Base-by-base conservation (phyloP, 495 filamentous ascomycete genomes). In the Aspergillus taichungensis region DNA sequence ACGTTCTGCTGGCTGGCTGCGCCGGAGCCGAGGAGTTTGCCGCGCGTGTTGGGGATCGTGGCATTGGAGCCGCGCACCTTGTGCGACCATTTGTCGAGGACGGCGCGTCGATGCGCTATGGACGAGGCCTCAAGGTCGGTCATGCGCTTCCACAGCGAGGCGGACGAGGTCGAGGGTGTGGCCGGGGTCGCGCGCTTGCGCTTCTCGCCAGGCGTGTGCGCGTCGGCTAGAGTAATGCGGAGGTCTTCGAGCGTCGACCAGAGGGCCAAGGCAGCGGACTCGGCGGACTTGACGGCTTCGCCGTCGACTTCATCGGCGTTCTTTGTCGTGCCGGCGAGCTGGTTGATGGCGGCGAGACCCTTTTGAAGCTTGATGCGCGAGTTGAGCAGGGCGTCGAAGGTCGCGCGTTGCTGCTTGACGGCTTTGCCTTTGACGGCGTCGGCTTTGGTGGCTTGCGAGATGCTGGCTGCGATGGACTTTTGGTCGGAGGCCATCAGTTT, bases 291-390 rank as follows among this genome's bases (percentile, higher is more conserved):
- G 52, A 94, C 60, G 3, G 66, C 68, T 36, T 74, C 60, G 4
- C 63, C 64, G 29, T 69, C 55, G 13, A 55, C 53, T 18, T 66
- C 50, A 5, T 67, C 62, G 6, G 59, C 52, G 5, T 77, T 72
- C 8, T 53, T 53, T 1, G 47, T 46, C 8, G 47, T 45, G 0
- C 67, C 54, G n/a, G 72, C 58, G 40, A 95, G 75, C 6, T 88
- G 82, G 55, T 96, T 95, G 12, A 82, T 75, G 3, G 85, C 82
- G 11, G 88, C 75, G 11, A 98, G 66, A 5, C 85, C 85, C 61
- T 96, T 95, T 55, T 98, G 92, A 6, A 98, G 67, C 45, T 87
- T 83, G 54, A 98, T 94, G 6, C 92, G 80, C 13, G 84, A 75
- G 63, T 92, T 89, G 13, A 98, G 75, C 3, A 97, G 76, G 2